phyloP scores from a whole-genome alignment of 306 rosid species.

The Medicago lupulina region DNA sequence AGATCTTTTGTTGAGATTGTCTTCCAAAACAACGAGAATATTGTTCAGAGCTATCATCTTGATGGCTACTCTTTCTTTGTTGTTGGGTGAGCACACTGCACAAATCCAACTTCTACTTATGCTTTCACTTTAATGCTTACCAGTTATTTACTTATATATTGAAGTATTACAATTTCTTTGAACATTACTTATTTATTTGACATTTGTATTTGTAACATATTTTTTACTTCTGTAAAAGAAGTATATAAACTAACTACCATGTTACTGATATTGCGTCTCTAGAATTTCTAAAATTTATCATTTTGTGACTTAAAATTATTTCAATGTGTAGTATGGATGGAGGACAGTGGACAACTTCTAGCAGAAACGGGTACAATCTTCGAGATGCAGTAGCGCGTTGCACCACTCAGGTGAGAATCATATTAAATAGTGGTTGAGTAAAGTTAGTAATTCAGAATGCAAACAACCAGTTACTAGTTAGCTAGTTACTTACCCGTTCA shows the following conservation, averaged over 20 bases:
- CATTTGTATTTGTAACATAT: too few species aligned
- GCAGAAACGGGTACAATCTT: constrained; percentile 81
- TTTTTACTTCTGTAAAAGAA: too few species aligned
- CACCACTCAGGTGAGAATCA: constrained; percentile 76
- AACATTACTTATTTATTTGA: too few species aligned
- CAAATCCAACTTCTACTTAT: neutral
- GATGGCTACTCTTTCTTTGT: constrained; percentile 95
- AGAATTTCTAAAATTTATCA: constrained; percentile 25
- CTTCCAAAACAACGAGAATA: constrained; percentile 86
- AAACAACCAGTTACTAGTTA: neutral
- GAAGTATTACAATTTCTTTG: neutral
- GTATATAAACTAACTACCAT: too few species aligned
- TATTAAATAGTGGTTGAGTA: neutral
- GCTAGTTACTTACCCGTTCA: neutral
- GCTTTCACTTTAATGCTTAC: neutral
- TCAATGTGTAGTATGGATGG: constrained; percentile 85
- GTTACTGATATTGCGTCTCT: neutral
- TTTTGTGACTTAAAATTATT: neutral
- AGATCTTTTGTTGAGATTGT: constrained; percentile 82
- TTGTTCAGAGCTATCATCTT: constrained; percentile 87
- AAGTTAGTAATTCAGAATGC: neutral
- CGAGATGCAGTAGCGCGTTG: constrained; percentile 90
- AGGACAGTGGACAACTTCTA: constrained; percentile 74
- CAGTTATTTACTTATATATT: neutral
- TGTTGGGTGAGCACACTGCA: constrained; percentile 71